phyloP scores from a whole-genome alignment of 345 rosid species.

The Eucalyptus regnans region DNA sequence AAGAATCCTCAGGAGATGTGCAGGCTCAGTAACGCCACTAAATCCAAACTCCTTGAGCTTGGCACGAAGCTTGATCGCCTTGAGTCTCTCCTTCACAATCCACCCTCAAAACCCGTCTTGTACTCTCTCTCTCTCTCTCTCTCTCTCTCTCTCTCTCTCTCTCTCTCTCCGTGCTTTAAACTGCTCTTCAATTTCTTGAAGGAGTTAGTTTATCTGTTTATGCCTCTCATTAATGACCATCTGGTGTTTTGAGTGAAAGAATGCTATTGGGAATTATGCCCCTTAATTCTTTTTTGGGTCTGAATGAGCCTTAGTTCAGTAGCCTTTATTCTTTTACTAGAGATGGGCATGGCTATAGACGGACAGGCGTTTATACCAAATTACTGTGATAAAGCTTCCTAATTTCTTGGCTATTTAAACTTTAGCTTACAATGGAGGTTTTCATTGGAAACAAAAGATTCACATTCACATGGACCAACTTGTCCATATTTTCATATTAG shows the following conservation, averaged over 20 bases:
- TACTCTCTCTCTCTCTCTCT: constrained; percentile 1
- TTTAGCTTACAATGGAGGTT: not conserved
- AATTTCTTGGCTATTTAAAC: not conserved
- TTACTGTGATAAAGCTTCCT: not conserved
- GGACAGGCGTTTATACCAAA: not conserved
- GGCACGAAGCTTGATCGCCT: constrained; percentile 52
- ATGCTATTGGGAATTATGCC: not conserved
- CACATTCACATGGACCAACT: not conserved
- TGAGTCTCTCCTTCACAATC: constrained; percentile 42
- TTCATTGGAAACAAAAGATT: not conserved
- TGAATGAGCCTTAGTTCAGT: not conserved
- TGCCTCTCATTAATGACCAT: not conserved
- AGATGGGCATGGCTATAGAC: not conserved
- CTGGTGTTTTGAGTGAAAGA: not conserved
- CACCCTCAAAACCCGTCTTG: constrained; percentile 41
- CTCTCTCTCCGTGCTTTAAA: not conserved
- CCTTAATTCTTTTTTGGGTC: not conserved
- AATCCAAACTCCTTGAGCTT: constrained; percentile 31
- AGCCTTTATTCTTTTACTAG: not conserved
- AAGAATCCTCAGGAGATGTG: not conserved
- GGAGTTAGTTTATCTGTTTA: not conserved
- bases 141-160: no score
- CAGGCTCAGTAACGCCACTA: constrained; percentile 1
- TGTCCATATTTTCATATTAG: not conserved
- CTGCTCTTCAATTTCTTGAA: not conserved